A percentile compares a stretch with the other conserved stretches of the same genome.
Evolutionary conservation across 2,329 filamentous ascomycete species (phyloP).

Genomic region (Fusarium ambrosium): DNA sequence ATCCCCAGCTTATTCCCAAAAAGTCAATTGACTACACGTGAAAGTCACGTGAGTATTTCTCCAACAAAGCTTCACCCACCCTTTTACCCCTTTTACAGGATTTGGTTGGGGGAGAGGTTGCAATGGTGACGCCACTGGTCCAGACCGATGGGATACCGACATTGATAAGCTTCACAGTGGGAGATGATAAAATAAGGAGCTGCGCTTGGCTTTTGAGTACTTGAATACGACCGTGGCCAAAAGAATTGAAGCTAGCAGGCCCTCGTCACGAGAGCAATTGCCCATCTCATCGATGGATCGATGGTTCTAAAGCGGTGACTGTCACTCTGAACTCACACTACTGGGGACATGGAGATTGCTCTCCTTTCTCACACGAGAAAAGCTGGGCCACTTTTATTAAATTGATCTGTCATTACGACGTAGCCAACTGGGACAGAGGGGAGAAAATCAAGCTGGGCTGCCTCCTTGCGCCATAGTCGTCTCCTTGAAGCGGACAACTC

Average conservation of each 20-base stretch:
- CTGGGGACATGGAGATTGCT: constrained; percentile 29
- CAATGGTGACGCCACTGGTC: constrained; percentile 35
- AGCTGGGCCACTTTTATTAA: constrained; percentile 39
- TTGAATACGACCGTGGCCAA: not conserved
- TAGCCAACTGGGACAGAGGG: not conserved
- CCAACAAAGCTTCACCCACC: constrained; percentile 8
- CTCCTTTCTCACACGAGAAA: constrained; percentile 38
- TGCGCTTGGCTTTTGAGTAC: constrained; percentile 4
- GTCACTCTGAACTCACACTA: constrained; percentile 22
- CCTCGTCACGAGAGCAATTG: constrained; percentile 38
- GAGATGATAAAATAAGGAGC: constrained; percentile 4
- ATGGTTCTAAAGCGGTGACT: not conserved
- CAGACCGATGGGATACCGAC: constrained; percentile 6
- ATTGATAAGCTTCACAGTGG: not conserved
- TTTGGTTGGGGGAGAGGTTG: constrained; percentile 10
- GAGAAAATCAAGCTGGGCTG: not conserved
- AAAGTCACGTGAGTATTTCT: constrained; percentile 25
- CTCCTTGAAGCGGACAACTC: not conserved
- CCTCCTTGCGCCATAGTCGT: constrained; percentile 2
- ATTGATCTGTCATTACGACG: constrained; percentile 35
- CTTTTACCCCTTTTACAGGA: constrained; percentile 20
- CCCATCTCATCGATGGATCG: constrained; percentile 30
- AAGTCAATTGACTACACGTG: not conserved
- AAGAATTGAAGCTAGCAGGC: constrained; percentile 22
- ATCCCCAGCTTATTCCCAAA: not conserved